Evolutionary conservation across 129 eudicot genomes (phyloP), one percentile per base, ranked within the genome.

Genomic region (Chrysanthemum lavandulifolium): DNA sequence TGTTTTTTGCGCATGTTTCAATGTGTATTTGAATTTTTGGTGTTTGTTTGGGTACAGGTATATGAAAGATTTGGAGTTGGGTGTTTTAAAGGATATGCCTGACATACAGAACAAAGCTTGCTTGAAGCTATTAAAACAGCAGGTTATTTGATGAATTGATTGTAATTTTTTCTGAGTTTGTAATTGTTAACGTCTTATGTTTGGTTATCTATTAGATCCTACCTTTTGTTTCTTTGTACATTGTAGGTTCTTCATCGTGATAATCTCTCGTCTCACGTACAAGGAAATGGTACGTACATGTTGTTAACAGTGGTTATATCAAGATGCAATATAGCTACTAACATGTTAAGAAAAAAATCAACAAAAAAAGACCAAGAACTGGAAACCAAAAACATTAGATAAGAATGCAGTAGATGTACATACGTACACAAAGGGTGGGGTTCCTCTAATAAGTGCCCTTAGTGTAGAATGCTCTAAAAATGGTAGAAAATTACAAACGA

Each of bases 21-120:
- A 11, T 67, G 69, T 16, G 16, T 69, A 63, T 36, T 7, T 40
- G 10, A 11, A 7, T 27, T 14, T 47, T 21, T 53, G 43, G 52
- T 23, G 62, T 36, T 72, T 73, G 55, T 25, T 68, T 65, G 58
- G 71, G 15, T 76, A 66, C 69, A 90, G 95, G 92, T 87, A 81
- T 54, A 82, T 94, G 96, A 87, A 86, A 76, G 85, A 75, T 15
- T 84, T 88, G 84, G 91, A 94, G 33, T 76, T 90, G 84, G 97
- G 97, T 67, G 96, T 86, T 27, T 82, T 94, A 63, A 86, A 69
- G 67, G 94, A 88, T 77, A 88, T 94, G 94, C 91, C 91, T 50
- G 70, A 80, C 63, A 90, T 94, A 58, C 75, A 71, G 51, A 75
- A 70, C 15, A 90, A 94, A 78, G 93, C 96, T 73, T 77, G 81